Base-by-base conservation (phyloP, 371 early-diverging fungal genomes). In the Amoeboaphelidium occidentale region DNA sequence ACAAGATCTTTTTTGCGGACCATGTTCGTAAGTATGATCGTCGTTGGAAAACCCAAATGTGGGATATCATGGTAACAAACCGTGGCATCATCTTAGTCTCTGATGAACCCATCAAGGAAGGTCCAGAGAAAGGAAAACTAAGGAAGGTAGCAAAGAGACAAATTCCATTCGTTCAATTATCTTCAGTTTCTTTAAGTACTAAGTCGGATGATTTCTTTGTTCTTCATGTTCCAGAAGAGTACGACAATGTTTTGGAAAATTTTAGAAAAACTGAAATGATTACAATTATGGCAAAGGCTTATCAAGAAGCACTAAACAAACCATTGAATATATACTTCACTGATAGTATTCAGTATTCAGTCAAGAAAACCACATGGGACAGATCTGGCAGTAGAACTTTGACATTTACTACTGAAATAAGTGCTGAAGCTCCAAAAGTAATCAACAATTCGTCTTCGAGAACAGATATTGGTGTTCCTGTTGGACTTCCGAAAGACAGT, bases 201-300 rank as follows among this genome's bases (percentile, higher is more conserved):
- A 58, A 56, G 42, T 20, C 49, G 41, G 93, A 91, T 60, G 88
- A 85, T 58, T 82, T 86, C 75, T 64, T 84, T 51, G 76, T 88
- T 14, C 45, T 85, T 20, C 76, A 76, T 53, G 56, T 79, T 14
- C 64, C 73, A 26, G 54, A 49, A 24, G 68, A 74, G 26, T 79
- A 72, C 20, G 78, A 77, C 47, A 71, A 72, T 45, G 76, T 78
- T 20, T 47, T 72, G 39, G 68, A 69, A 54, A 66, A 66, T 50
- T 51, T 66, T 21, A 79, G 83, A 62, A 90, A 90, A 65, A 90
- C 87, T 2, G 92, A 88, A 62, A 60, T 89, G 25, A 61, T 84
- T 20, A 67, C 79, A 0, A 65, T 69, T 10, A 52, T 69, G 27
- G 64, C 62, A 62, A 4, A 25, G 10, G 21, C 17, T 51, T 66